phyloP scores from a whole-genome alignment of 108 stramenopile genomes.

The Pseudonitzschia multistriata region DNA sequence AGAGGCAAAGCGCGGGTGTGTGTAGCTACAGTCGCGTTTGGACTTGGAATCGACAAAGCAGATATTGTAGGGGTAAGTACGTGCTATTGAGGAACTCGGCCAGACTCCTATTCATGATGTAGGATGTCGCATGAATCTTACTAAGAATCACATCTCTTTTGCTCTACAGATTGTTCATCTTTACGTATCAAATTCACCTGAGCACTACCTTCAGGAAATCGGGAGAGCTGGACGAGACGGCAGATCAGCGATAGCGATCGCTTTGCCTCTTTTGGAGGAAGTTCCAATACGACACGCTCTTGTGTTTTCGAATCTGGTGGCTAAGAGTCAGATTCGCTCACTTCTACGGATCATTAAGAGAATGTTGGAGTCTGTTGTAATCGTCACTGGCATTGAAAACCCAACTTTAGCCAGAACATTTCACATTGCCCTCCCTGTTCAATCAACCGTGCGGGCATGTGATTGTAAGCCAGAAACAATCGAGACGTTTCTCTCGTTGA shows the following conservation, averaged over 20 bases:
- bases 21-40: slow-evolving; percentile 96
- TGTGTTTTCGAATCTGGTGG: slow-evolving; percentile 69
- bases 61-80: slow-evolving; percentile 70
- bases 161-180: slow-evolving; percentile 65
- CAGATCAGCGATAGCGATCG: slow-evolving; percentile 67
- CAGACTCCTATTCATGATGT: not conserved
- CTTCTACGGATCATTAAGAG: slow-evolving; percentile 23
- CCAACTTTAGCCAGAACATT: slow-evolving; percentile 13
- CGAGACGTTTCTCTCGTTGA: slow-evolving; percentile 75
- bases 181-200: slow-evolving; percentile 85
- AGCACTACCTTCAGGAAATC: slow-evolving; percentile 96
- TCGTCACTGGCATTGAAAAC: not conserved
- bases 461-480: slow-evolving; percentile 88
- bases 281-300: slow-evolving; percentile 70
- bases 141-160: not conserved
- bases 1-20: slow-evolving; percentile 87
- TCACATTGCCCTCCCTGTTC: slow-evolving; percentile 60
- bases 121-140: not conserved
- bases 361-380: not conserved
- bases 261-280: slow-evolving; percentile 73
- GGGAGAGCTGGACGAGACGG: slow-evolving; percentile 97
- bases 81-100: not conserved
- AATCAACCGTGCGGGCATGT: slow-evolving; percentile 38
- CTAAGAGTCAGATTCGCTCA: slow-evolving; percentile 57
- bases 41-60: slow-evolving; percentile 97